Percentiles rank a stretch among this genome's conserved stretches.
phyloP scores from a whole-genome alignment of 2,329 filamentous ascomycete genomes.

The Hypoxylon sp. region DNA sequence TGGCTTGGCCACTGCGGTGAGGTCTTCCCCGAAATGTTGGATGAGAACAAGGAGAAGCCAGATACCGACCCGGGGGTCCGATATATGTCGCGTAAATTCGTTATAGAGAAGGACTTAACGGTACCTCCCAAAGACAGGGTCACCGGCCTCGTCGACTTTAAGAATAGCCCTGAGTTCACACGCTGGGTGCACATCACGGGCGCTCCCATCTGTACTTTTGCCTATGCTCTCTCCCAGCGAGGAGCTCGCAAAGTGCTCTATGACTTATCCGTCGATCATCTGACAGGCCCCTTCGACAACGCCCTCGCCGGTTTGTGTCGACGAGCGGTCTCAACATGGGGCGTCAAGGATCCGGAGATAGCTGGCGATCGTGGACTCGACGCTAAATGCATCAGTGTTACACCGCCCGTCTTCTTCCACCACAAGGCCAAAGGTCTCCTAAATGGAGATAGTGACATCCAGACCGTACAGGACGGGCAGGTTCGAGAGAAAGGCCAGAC shows the following conservation, averaged over 20 bases:
- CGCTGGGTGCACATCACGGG: slow-evolving; percentile 42
- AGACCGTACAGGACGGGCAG: slow-evolving; percentile 33
- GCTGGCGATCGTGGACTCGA: slow-evolving; percentile 41
- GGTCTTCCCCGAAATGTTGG: slow-evolving; percentile 42
- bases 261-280: slow-evolving; percentile 44
- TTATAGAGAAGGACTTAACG: slow-evolving; percentile 40
- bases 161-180: slow-evolving; percentile 36
- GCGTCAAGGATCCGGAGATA: slow-evolving; percentile 11
- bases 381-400: slow-evolving; percentile 47
- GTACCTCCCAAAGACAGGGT: slow-evolving; percentile 40
- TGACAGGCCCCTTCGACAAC: slow-evolving; percentile 46
- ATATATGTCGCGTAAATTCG: slow-evolving; percentile 42
- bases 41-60: slow-evolving; percentile 41
- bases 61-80: slow-evolving; percentile 31
- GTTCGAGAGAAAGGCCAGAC: slow-evolving; percentile 45
- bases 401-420: slow-evolving; percentile 47
- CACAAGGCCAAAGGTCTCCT: slow-evolving; percentile 43
- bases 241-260: slow-evolving; percentile 43
- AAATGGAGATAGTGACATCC: slow-evolving; percentile 46
- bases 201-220: slow-evolving; percentile 45
- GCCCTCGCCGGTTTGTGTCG: slow-evolving; percentile 46
- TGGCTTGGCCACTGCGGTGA: slow-evolving; percentile 46
- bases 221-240: slow-evolving; percentile 45
- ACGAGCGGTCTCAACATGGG: slow-evolving; percentile 40
- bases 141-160: slow-evolving; percentile 45